A percentile compares a stretch with the other conserved stretches of the same genome.
Evolutionary conservation across 1,284 basidiomycete genomes (phyloP).

Genomic region (Boletus semigastroideus): DNA sequence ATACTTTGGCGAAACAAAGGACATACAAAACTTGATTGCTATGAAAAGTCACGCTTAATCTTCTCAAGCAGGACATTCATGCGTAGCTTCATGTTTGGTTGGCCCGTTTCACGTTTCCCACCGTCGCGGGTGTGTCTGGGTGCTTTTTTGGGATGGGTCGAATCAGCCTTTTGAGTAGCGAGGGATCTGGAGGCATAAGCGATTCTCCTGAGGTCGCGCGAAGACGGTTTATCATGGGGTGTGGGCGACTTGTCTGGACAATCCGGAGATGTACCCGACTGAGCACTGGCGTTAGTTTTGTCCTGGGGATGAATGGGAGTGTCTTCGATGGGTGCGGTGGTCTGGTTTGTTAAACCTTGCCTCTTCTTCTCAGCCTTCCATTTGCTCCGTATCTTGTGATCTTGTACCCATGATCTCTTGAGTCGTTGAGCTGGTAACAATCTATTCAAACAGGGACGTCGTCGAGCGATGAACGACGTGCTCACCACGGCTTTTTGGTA

Average conservation of each 20-base stretch:
- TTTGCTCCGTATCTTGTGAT: constrained; percentile 70
- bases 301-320: constrained; percentile 8
- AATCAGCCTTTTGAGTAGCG: constrained; percentile 55
- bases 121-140: constrained; percentile 2
- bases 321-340: background rate
- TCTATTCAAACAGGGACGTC: constrained; percentile 9
- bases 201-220: constrained; percentile 58
- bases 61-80: constrained; percentile 79
- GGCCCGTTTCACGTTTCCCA: constrained; percentile 42
- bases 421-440: constrained; percentile 60
- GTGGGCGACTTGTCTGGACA: background rate
- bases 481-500: constrained; percentile 62
- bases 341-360: constrained; percentile 41
- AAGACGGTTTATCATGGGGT: constrained; percentile 27
- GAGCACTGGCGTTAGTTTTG: background rate
- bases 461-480: background rate
- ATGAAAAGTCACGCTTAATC: constrained; percentile 59
- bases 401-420: constrained; percentile 72
- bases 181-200: constrained; percentile 61
- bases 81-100: constrained; percentile 77
- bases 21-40: constrained; percentile 7
- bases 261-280: background rate
- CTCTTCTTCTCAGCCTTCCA: constrained; percentile 76
- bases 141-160: constrained; percentile 33
- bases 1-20: background rate